Evolutionary conservation across 495 filamentous ascomycete genomes (phyloP).

Genomic region (Lepidopterella palustris): DNA sequence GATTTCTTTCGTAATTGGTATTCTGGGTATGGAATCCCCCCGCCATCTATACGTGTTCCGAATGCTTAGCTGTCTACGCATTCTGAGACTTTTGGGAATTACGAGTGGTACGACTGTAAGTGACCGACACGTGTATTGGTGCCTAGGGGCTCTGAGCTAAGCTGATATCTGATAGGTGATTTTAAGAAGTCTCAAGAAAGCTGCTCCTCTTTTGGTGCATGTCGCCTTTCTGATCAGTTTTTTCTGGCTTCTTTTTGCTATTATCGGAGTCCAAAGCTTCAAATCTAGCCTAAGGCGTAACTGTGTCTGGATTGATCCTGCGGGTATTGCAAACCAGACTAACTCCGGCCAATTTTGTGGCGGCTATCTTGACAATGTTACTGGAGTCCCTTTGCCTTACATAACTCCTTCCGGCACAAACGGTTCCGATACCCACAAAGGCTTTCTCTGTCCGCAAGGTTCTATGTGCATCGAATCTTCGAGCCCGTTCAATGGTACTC

Average conservation of each 20-base stretch:
- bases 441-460: slow-evolving; percentile 79
- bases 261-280: slow-evolving; percentile 94
- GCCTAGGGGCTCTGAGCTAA: too few species aligned
- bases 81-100: slow-evolving; percentile 78
- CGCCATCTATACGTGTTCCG: slow-evolving; percentile 82
- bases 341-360: slow-evolving; percentile 70
- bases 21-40: slow-evolving; percentile 57
- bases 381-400: slow-evolving; percentile 59
- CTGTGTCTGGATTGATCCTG: slow-evolving; percentile 75
- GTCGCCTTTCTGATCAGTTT: slow-evolving; percentile 95
- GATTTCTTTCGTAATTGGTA: slow-evolving; percentile 70
- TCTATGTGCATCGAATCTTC: slow-evolving; percentile 73
- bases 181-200: slow-evolving; percentile 88
- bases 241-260: slow-evolving; percentile 98
- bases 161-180: slow-evolving; percentile 55
- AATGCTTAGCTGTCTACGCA: slow-evolving; percentile 92
- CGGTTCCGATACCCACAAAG: slow-evolving; percentile 57
- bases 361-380: slow-evolving; percentile 60
- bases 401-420: slow-evolving; percentile 44
- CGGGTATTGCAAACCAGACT: slow-evolving; percentile 28
- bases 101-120: slow-evolving; percentile 83
- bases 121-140: too few species aligned
- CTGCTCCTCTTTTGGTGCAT: slow-evolving; percentile 85
- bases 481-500: slow-evolving; percentile 78
- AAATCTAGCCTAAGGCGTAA: slow-evolving; percentile 85